Evolutionary conservation across 1,139 yeast genomes (phyloP), one percentile per base, ranked within the genome.

Genomic region (Suhomyces panamericanus): DNA sequence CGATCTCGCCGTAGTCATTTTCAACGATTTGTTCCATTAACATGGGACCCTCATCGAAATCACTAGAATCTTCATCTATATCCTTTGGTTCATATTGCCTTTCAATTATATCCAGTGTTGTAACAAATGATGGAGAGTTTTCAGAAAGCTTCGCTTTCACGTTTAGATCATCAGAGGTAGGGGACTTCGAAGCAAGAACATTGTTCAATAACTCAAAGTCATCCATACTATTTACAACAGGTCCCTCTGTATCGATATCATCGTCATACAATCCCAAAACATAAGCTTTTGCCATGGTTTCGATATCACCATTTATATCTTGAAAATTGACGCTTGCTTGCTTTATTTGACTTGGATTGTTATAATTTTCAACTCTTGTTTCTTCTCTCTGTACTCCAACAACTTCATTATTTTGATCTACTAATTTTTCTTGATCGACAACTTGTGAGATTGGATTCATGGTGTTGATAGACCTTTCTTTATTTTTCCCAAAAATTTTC

Each of bases 221-320:
- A 12, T 70, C 73, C 14, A 81, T 49, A 44, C 70, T 65, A 47
- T 80, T 78, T 28, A 84, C 76, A 1, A 84, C 76, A 4, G 81
- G 78, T 0, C 87, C 87, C 7, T 75, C 74, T 1, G 80, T 70
- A 31, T 67, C 76, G 11, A 80, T 72, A 52, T 83, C 87, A 50
- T 78, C 85, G 52, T 81, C 85, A 55, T 80, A 82, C 53, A 77
- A 60, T 1, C 87, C 87, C 36, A 74, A 54, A n/a, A 71, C 66
- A 52, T 83, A 83, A 0, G 85, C 86, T 47, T 72, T 70, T 0
- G 80, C 86, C 85, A 82, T 78, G 4, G 78, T 70, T 42, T 81
- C 84, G 51, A 77, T 46, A 49, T 79, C 75, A 38, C 66, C 66
- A 29, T 70, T 72, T 39, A 78, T 51, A 6, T 69, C 53, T 11